phyloP scores from a whole-genome alignment of 306 rosid genomes.

The Sicyos edulis region DNA sequence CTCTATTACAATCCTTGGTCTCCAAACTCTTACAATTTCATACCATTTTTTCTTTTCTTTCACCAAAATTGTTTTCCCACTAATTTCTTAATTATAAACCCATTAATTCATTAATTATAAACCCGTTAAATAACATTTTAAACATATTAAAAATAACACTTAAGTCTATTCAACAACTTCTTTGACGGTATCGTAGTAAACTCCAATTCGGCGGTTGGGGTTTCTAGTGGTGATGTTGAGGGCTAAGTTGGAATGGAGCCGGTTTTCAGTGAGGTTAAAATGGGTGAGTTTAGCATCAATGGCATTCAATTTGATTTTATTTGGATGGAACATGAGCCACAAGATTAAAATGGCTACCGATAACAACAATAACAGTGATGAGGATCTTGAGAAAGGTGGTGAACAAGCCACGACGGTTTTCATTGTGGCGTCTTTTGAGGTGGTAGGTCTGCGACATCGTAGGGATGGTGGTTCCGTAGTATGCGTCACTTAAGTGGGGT shows the following conservation, averaged over 20 bases:
- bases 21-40: no score
- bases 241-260: conserved; percentile 37
- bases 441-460: background rate
- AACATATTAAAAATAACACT: no score
- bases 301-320: conserved; percentile 38
- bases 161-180: conserved; percentile 12
- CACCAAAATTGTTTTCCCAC: no score
- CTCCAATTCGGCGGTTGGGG: conserved; percentile 41
- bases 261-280: conserved; percentile 33
- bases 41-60: no score
- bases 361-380: conserved; percentile 26
- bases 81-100: no score
- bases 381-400: conserved; percentile 16
- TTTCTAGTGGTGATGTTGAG: conserved; percentile 52
- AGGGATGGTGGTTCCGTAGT: conserved; percentile 14
- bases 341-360: conserved; percentile 32
- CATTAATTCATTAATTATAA: no score
- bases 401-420: background rate
- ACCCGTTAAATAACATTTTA: no score
- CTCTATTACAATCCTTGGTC: no score
- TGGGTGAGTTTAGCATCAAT: conserved; percentile 47
- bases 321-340: conserved; percentile 48
- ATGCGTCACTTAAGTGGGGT: background rate
- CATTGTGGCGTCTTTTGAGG: conserved; percentile 14
- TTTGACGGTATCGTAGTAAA: conserved; percentile 36